phyloP scores from a whole-genome alignment of 192 early-diverging fungal genomes.

The Backusella tuberculispora region DNA sequence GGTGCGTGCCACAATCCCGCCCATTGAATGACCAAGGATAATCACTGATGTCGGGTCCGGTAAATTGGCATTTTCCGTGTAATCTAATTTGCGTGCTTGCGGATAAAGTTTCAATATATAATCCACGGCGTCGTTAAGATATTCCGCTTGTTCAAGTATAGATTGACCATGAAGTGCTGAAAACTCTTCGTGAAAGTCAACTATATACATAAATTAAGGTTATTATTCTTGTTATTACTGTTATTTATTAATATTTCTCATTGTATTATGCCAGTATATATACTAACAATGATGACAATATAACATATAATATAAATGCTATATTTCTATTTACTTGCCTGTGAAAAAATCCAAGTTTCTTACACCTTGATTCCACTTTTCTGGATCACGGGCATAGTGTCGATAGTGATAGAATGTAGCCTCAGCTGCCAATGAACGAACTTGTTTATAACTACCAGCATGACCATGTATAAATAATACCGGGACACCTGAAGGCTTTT shows the following conservation, averaged over 20 bases:
- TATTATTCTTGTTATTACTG: conserved; percentile 8
- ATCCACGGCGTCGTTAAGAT: conserved; percentile 77
- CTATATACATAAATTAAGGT: conserved; percentile 41
- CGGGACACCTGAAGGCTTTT: conserved; percentile 72
- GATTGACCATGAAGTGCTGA: conserved; percentile 86
- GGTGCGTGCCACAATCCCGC: conserved; percentile 87
- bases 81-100: conserved; percentile 36
- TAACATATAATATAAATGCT: neutral
- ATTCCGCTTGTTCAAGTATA: conserved; percentile 85
- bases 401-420: conserved; percentile 63
- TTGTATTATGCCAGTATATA: neutral
- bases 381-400: conserved; percentile 31
- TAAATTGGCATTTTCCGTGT: conserved; percentile 23
- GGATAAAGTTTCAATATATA: conserved; percentile 79
- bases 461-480: conserved; percentile 95
- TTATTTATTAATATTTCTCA: neutral
- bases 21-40: conserved; percentile 95
- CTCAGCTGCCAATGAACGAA: conserved; percentile 82
- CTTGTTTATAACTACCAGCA: conserved; percentile 91
- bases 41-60: conserved; percentile 72
- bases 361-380: conserved; percentile 34
- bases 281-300: neutral
- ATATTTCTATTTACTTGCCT: conserved; percentile 39
- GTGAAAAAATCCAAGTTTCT: conserved; percentile 60
- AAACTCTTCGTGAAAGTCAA: conserved; percentile 89